A percentile compares a stretch with the other conserved stretches of the same genome.
Conservation (phyloP, 208 protist species). For the Leishmania major region DNA sequence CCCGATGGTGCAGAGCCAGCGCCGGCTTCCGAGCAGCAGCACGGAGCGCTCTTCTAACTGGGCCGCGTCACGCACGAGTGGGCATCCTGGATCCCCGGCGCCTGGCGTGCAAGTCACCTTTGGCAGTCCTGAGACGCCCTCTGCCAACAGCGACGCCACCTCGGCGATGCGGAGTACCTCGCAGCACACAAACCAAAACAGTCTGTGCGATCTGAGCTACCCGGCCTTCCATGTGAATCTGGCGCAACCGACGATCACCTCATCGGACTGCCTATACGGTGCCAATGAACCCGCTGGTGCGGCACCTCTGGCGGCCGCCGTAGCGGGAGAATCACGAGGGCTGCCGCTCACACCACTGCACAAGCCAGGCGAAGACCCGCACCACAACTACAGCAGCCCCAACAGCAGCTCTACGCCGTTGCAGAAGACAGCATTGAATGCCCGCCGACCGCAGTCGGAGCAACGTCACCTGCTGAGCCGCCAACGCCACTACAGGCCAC, state of each 20-base stretch:
- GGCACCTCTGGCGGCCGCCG: neutral
- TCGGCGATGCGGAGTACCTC: neutral
- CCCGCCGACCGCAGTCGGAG: neutral
- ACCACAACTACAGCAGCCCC: neutral
- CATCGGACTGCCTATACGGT: slow-evolving; percentile 9
- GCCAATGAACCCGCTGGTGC: neutral
- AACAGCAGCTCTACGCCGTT: neutral
- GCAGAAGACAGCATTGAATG: neutral
- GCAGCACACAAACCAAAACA: slow-evolving; percentile 13
- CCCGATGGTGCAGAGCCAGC: neutral
- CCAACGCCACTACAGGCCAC: neutral
- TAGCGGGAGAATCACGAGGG: neutral
- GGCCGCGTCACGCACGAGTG: neutral
- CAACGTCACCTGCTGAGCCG: neutral
- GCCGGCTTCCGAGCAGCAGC: slow-evolving; percentile 2
- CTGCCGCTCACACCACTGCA: neutral
- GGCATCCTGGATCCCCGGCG: neutral
- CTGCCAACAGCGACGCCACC: slow-evolving; percentile 4
- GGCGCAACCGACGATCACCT: slow-evolving; percentile 1
- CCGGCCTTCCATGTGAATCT: slow-evolving; percentile 20
- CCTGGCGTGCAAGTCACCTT: neutral
- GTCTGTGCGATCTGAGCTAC: slow-evolving; percentile 26
- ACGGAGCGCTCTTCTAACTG: neutral
- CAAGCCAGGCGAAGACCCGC: neutral
- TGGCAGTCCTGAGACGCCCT: slow-evolving; percentile 8